phyloP scores from a whole-genome alignment of 176 grass and related monocot genomes.

The Elaeis guineensis region DNA sequence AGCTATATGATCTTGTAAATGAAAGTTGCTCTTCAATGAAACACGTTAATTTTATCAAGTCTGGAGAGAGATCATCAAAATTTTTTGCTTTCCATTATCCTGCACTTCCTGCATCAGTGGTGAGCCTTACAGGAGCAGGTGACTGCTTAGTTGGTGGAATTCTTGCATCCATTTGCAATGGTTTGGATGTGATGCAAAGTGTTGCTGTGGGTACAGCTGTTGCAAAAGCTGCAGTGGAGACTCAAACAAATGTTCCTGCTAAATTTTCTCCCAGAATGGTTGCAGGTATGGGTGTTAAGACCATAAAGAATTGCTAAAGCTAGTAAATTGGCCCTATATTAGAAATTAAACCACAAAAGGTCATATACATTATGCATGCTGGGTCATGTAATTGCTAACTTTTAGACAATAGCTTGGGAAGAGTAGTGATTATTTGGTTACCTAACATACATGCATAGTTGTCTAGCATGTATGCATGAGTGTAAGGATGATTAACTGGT shows the following conservation, averaged over 20 bases:
- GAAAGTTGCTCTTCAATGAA: slow-evolving; percentile 15
- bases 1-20: slow-evolving; percentile 38
- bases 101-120: slow-evolving; percentile 53
- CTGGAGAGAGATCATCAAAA: slow-evolving; percentile 30
- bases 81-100: slow-evolving; percentile 72
- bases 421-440: too few species aligned
- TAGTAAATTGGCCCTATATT: not conserved
- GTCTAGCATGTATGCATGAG: too few species aligned
- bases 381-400: not conserved
- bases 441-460: too few species aligned
- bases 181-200: slow-evolving; percentile 59
- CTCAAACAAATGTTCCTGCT: slow-evolving; percentile 63
- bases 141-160: slow-evolving; percentile 88
- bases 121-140: slow-evolving; percentile 71
- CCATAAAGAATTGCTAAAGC: not conserved
- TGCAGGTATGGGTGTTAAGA: slow-evolving; percentile 38
- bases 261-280: slow-evolving; percentile 35
- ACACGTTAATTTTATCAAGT: slow-evolving; percentile 8
- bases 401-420: too few species aligned
- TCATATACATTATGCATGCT: not conserved
- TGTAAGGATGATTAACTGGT: too few species aligned
- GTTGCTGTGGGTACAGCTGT: slow-evolving; percentile 62
- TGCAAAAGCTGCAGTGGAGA: slow-evolving; percentile 78
- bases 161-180: slow-evolving; percentile 54
- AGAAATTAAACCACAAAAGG: not conserved